Percentiles rank a stretch among this genome's conserved stretches.
Evolutionary conservation across 1,284 basidiomycete species (phyloP).

Genomic region (Naganishia cerealis): DNA sequence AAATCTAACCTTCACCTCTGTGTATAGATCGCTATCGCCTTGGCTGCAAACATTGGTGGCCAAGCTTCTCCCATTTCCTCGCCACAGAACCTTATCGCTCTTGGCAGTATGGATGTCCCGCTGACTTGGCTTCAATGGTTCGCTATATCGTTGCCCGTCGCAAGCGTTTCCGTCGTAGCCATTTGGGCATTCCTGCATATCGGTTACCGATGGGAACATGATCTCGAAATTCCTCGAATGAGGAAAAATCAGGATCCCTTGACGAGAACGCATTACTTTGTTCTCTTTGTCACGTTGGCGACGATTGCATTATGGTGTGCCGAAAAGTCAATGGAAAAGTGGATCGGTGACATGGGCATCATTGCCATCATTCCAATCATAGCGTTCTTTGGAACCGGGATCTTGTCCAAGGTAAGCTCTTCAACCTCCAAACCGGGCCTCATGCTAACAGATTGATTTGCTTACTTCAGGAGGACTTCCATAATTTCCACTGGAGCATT

Average conservation of each 20-base stretch:
- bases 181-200: slow-evolving; percentile 89
- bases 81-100: slow-evolving; percentile 94
- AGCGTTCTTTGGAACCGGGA: slow-evolving; percentile 90
- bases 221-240: slow-evolving; percentile 77
- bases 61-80: slow-evolving; percentile 89
- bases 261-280: slow-evolving; percentile 85
- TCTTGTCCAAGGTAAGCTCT: slow-evolving; percentile 78
- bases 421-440: too few species aligned
- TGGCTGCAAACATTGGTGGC: slow-evolving; percentile 97
- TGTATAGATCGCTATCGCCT: slow-evolving; percentile 82
- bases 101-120: slow-evolving; percentile 80
- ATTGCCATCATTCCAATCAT: slow-evolving; percentile 92
- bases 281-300: slow-evolving; percentile 74
- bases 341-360: slow-evolving; percentile 93
- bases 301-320: slow-evolving; percentile 92
- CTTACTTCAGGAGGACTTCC: slow-evolving; percentile 77
- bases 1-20: not conserved
- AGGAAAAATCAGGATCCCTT: slow-evolving; percentile 77
- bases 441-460: not conserved
- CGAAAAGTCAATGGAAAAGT: slow-evolving; percentile 74
- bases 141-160: slow-evolving; percentile 86
- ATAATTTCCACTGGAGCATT: slow-evolving; percentile 89
- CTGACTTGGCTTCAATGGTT: slow-evolving; percentile 95
- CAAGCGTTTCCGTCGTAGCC: slow-evolving; percentile 74
- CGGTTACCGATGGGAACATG: slow-evolving; percentile 81